Evolutionary conservation across 768 basidiomycete species (phyloP).

Genomic region (Piloderma croceum): DNA sequence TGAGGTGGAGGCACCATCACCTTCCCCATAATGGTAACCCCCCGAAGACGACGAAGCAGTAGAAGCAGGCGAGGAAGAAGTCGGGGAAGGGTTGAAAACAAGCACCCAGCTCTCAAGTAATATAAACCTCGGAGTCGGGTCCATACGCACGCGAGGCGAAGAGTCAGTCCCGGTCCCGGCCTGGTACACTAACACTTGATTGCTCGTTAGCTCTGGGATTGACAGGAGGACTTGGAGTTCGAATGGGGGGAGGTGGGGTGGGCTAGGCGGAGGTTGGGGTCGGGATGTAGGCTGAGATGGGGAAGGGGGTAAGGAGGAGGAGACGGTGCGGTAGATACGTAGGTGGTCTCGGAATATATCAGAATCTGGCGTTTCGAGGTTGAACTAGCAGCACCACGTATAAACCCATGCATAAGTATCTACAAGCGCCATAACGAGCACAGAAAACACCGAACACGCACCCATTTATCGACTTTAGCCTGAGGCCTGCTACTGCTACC

Average conservation of each 20-base stretch:
- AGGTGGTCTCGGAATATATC: conserved; percentile 61
- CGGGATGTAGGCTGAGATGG: conserved; percentile 57
- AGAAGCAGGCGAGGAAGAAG: conserved; percentile 16
- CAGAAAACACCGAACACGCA: conserved; percentile 30
- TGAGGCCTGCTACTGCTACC: conserved; percentile 19
- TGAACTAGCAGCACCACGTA: conserved; percentile 50
- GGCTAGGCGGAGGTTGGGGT: conserved; percentile 41
- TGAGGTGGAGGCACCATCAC: too few species aligned
- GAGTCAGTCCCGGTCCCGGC: conserved; percentile 54
- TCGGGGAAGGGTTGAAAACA: conserved; percentile 27
- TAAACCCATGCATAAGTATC: not conserved
- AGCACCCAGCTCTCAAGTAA: conserved; percentile 71
- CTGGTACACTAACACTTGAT: conserved; percentile 68
- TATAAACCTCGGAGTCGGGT: conserved; percentile 63
- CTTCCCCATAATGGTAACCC: too few species aligned
- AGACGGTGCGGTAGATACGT: conserved; percentile 55
- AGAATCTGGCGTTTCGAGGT: conserved; percentile 72
- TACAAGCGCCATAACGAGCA: not conserved
- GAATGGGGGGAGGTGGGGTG: conserved; percentile 43
- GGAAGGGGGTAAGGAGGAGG: conserved; percentile 28
- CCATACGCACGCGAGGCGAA: conserved; percentile 56
- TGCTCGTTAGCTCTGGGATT: conserved; percentile 61
- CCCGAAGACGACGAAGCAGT: conserved; percentile 12
- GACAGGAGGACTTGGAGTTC: conserved; percentile 66
- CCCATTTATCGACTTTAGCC: conserved; percentile 77